Evolutionary conservation across 2,329 filamentous ascomycete genomes (phyloP).

Genomic region (Rutstroemia sp.): DNA sequence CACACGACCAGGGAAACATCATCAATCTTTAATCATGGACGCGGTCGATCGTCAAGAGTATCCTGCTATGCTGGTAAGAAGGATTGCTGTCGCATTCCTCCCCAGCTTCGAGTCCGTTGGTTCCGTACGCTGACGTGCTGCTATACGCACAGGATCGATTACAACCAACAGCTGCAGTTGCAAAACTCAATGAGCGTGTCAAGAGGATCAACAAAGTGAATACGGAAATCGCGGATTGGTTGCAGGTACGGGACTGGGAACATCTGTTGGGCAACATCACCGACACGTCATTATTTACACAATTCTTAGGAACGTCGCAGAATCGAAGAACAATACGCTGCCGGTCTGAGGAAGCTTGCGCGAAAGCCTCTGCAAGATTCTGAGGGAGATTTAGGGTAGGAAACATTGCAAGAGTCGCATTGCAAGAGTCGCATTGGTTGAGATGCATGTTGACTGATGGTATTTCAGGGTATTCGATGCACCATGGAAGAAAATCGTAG

Average conservation of each 20-base stretch:
- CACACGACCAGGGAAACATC: conserved; percentile 2
- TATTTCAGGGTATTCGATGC: conserved; percentile 72
- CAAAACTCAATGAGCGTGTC: conserved; percentile 77
- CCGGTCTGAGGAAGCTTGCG: conserved; percentile 72
- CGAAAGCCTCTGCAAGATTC: conserved; percentile 67
- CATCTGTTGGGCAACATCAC: background rate
- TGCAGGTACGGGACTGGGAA: conserved; percentile 57
- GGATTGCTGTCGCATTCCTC: conserved; percentile 15
- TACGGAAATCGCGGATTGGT: conserved; percentile 88
- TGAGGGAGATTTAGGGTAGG: conserved; percentile 79
- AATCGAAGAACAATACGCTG: conserved; percentile 84
- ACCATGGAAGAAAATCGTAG: conserved; percentile 84
- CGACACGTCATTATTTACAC: conserved; percentile 19
- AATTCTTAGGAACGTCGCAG: conserved; percentile 73
- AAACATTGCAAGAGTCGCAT: background rate
- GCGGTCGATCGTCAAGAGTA: conserved; percentile 83
- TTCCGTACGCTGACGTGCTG: background rate
- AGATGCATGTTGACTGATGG: background rate
- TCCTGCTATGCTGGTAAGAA: conserved; percentile 83
- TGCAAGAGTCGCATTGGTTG: background rate
- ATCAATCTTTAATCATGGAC: conserved; percentile 47
- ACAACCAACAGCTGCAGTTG: conserved; percentile 73
- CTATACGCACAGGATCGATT: conserved; percentile 59
- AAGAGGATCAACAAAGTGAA: conserved; percentile 83
- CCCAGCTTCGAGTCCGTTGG: conserved; percentile 17